Evolutionary conservation across 2,329 filamentous ascomycete genomes (phyloP), one percentile per base, ranked within the genome.

Genomic region (Lithohypha guttulata): DNA sequence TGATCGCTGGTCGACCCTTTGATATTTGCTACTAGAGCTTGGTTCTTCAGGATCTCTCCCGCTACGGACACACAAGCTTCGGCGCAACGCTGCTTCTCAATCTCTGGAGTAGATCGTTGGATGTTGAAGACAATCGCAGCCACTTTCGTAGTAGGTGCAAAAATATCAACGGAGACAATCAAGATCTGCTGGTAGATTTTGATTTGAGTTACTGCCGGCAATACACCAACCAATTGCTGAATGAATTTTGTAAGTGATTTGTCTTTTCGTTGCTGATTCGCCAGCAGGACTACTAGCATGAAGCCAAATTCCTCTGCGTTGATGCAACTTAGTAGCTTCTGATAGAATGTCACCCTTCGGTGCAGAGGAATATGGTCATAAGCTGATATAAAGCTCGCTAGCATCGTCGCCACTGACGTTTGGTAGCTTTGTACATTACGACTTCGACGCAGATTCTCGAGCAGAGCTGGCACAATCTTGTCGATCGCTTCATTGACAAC

Each of bases 341-440:
- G 72, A 61, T 95, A 98, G 5, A 98, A 67, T 27, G 79, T 78
- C 20, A 84, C 75, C 48, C 86, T 77, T 42, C 91, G 75, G 59
- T 95, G 87, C 6, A 80, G 73, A 4, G 91, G 91, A 47, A 98
- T 87, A 56, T 98, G 91, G 57, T 95, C 87, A 59, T 93, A 98
- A 1, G 93, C 91, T 6, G 87, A 86, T 13, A 86, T 89, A 57
- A 98, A 98, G 64, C 87, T 96, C 28, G 93, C 71, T n/a, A 98
- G 70, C 33, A 98, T 74, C 53, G 94, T 86, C 1, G 86, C 83
- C 6, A 86, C 84, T 30, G 86, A 85, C n/a, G 45, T 50, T 14
- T 36, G 45, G 48, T 77, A 77, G 52, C 85, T 79, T 51, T 84
- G 80, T 52, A 84, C 83, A 48, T 74, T 70, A 55, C 82, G 21